Evolutionary conservation across 495 filamentous ascomycete genomes (phyloP).

Genomic region (Aspergillus affinis): DNA sequence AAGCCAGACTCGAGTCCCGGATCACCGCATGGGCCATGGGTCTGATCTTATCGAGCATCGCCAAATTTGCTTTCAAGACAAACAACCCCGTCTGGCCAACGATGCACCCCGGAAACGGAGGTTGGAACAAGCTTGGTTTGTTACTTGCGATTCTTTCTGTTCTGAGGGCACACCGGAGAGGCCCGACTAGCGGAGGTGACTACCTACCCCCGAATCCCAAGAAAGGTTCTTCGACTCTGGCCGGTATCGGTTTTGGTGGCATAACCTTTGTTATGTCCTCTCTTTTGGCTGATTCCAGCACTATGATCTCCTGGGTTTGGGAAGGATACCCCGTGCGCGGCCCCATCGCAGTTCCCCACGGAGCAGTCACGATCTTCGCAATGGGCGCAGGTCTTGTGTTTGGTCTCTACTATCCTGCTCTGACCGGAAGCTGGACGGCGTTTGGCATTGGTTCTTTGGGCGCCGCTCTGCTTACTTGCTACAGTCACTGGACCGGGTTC

Average conservation of each 20-base stretch:
- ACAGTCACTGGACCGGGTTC: conserved; percentile 84
- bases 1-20: conserved; percentile 72
- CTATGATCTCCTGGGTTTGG: conserved; percentile 99
- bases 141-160: conserved; percentile 72
- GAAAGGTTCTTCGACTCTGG: conserved; percentile 68
- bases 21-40: conserved; percentile 80
- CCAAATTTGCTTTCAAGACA: conserved; percentile 93
- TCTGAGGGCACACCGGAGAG: conserved; percentile 63
- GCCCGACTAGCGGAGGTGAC: conserved; percentile 52
- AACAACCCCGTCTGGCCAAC: conserved; percentile 98
- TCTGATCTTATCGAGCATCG: conserved; percentile 76
- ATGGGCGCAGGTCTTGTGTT: conserved; percentile 84
- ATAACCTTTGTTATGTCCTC: conserved; percentile 91
- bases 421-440: conserved; percentile 76
- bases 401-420: conserved; percentile 68
- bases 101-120: conserved; percentile 84
- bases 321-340: conserved; percentile 92
- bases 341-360: conserved; percentile 85
- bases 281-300: conserved; percentile 93
- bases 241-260: conserved; percentile 77
- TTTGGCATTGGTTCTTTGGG: conserved; percentile 76
- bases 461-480: conserved; percentile 76
- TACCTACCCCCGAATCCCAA: conserved; percentile 46
- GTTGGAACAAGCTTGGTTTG: conserved; percentile 85
- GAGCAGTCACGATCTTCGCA: conserved; percentile 74